Conservation (phyloP, 208 protist genomes). For the Trypanosoma melophagium region DNA sequence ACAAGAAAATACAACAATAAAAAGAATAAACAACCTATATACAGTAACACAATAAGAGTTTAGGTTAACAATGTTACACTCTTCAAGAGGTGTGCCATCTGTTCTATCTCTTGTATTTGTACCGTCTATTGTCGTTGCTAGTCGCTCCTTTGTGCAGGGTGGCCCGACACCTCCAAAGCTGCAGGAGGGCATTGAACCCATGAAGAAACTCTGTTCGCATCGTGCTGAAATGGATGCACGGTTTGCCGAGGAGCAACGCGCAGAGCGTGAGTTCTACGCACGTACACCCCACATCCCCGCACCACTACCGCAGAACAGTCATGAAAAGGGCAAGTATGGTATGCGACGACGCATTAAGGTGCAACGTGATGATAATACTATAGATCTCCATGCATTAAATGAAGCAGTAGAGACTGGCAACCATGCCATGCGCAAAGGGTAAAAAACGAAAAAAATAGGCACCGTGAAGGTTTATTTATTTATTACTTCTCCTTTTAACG, state of each 20-base stretch:
- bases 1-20: not conserved
- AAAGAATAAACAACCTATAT: constrained; percentile 2
- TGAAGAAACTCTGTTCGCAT: constrained; percentile 27
- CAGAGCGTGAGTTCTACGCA: constrained; percentile 56
- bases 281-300: constrained; percentile 52
- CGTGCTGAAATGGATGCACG: constrained; percentile 43
- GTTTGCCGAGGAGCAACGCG: constrained; percentile 32
- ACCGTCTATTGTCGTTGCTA: not conserved
- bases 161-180: constrained; percentile 46
- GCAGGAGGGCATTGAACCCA: constrained; percentile 29
- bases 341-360: constrained; percentile 75
- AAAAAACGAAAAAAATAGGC: too few relatives aligned
- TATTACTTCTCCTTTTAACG: too few relatives aligned
- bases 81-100: not conserved
- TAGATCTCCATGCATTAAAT: constrained; percentile 36
- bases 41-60: not conserved
- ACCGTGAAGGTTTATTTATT: too few relatives aligned
- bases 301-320: constrained; percentile 73
- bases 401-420: constrained; percentile 50
- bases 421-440: constrained; percentile 57
- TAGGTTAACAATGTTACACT: constrained; percentile 1
- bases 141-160: constrained; percentile 62
- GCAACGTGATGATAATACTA: constrained; percentile 26
- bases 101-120: not conserved
- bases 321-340: constrained; percentile 67